Evolutionary conservation across 169 alveolate species (phyloP).

Genomic region (Cytauxzoon felis): DNA sequence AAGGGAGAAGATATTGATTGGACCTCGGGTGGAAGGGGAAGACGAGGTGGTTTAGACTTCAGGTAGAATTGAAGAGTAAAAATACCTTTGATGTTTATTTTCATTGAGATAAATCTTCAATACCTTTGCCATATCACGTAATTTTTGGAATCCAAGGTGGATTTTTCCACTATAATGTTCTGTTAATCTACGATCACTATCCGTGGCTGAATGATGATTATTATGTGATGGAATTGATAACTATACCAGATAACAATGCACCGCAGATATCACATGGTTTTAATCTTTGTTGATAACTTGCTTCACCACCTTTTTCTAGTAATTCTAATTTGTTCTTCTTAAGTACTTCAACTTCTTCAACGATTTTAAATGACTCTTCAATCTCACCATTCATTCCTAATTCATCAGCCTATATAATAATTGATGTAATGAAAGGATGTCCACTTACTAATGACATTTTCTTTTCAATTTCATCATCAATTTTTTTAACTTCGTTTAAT

Average conservation of each 20-base stretch:
- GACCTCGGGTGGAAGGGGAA: no score
- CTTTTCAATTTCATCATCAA: slow-evolving; percentile 47
- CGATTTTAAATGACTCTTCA: slow-evolving; percentile 67
- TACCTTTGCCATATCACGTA: slow-evolving; percentile 65
- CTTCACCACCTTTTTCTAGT: slow-evolving; percentile 72
- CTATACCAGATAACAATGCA: slow-evolving; percentile 74
- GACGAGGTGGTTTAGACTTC: no score
- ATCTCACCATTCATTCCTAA: slow-evolving; percentile 72
- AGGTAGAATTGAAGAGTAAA: neutral
- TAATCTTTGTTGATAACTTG: slow-evolving; percentile 67
- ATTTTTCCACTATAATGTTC: slow-evolving; percentile 79
- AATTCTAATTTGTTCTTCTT: slow-evolving; percentile 68
- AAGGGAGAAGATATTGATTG: no score
- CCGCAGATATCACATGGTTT: slow-evolving; percentile 83
- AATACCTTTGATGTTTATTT: slow-evolving; percentile 14
- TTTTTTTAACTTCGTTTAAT: slow-evolving; percentile 49
- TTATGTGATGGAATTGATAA: neutral
- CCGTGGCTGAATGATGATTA: slow-evolving; percentile 39
- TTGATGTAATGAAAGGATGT: neutral
- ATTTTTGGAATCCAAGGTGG: slow-evolving; percentile 75
- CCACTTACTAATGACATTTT: slow-evolving; percentile 46
- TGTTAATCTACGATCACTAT: slow-evolving; percentile 72
- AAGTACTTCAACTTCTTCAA: slow-evolving; percentile 69
- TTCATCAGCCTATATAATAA: slow-evolving; percentile 30
- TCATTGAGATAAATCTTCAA: slow-evolving; percentile 44